A percentile compares a stretch with the other conserved stretches of the same genome.
phyloP scores from a whole-genome alignment of 176 grass and related monocot genomes.

The Alopecurus myosuroides region DNA sequence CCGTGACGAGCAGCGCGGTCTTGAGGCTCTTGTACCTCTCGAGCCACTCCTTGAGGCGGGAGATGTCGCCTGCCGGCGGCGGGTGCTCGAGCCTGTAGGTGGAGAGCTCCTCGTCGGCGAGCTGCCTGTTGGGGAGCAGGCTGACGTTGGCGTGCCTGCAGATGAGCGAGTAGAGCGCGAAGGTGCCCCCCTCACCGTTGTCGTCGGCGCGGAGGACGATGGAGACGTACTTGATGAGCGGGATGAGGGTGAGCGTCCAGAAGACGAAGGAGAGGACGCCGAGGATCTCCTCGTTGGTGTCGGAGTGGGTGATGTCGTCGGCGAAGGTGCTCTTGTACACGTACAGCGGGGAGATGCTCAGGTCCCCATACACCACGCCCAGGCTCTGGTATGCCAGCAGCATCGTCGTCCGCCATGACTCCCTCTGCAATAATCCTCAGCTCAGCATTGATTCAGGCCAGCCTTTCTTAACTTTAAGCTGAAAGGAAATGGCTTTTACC shows the following conservation, averaged over 20 bases:
- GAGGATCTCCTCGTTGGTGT: slow-evolving; percentile 88
- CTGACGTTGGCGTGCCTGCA: slow-evolving; percentile 96
- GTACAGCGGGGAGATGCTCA: slow-evolving; percentile 93
- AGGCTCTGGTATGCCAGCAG: slow-evolving; percentile 95
- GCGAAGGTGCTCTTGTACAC: slow-evolving; percentile 99
- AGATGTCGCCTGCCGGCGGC: slow-evolving; percentile 17
- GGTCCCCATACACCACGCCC: slow-evolving; percentile 90
- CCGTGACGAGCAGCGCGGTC: slow-evolving; percentile 74
- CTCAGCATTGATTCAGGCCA: background rate
- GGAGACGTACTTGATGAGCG: slow-evolving; percentile 94
- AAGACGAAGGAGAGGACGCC: slow-evolving; percentile 92
- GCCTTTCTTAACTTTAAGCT: background rate
- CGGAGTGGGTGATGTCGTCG: slow-evolving; percentile 92
- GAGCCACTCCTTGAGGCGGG: slow-evolving; percentile 59
- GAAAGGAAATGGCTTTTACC: background rate
- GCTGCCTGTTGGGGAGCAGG: slow-evolving; percentile 88
- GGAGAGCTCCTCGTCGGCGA: slow-evolving; percentile 89
- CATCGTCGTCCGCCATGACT: slow-evolving; percentile 75
- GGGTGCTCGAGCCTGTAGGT: slow-evolving; percentile 70
- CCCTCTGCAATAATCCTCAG: slow-evolving; percentile 24
- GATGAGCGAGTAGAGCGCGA: slow-evolving; percentile 89
- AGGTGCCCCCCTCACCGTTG: slow-evolving; percentile 97
- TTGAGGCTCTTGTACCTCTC: slow-evolving; percentile 65
- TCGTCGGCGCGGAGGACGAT: slow-evolving; percentile 94
- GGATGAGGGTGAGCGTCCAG: slow-evolving; percentile 94